Evolutionary conservation across 2,329 filamentous ascomycete species (phyloP).

Genomic region (Sarocladium brachiariae): DNA sequence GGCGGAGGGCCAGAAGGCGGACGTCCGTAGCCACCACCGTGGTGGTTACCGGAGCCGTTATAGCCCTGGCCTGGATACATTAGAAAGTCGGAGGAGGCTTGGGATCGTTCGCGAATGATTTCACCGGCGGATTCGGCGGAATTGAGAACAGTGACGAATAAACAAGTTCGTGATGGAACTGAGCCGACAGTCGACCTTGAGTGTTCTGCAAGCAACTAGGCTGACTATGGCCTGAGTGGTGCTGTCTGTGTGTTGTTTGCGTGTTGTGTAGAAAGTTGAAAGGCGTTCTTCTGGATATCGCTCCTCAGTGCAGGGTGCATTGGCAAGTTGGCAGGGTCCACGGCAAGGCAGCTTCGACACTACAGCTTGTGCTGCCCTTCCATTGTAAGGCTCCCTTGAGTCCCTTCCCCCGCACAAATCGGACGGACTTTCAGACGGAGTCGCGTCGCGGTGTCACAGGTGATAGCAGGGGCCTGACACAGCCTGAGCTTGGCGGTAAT

Average conservation of each 20-base stretch:
- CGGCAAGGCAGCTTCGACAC: too few species aligned
- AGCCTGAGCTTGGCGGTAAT: constrained; percentile 5
- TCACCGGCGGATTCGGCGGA: too few species aligned
- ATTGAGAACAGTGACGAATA: too few species aligned
- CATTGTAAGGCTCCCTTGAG: not conserved
- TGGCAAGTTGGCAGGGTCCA: too few species aligned
- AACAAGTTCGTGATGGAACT: too few species aligned
- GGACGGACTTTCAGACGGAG: too few species aligned
- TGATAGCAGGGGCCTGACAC: not conserved
- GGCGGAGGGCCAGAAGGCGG: constrained; percentile 17
- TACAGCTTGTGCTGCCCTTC: too few species aligned
- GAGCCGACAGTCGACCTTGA: too few species aligned
- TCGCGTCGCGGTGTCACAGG: not conserved
- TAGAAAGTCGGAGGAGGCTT: not conserved
- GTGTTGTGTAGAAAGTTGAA: not conserved
- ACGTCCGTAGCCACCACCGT: constrained; percentile 17
- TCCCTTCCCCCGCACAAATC: not conserved
- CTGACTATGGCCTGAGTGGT: not conserved
- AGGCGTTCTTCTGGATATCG: too few species aligned
- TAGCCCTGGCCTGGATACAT: constrained; percentile 33
- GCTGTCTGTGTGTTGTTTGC: not conserved
- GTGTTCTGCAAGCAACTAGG: not conserved
- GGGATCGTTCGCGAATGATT: too few species aligned
- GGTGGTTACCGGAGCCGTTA: constrained; percentile 23
- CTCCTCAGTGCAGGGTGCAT: too few species aligned